A percentile compares a stretch with the other conserved stretches of the same genome.
Evolutionary conservation across 1,284 basidiomycete species (phyloP).

Genomic region (Xerocomus alliaceus): DNA sequence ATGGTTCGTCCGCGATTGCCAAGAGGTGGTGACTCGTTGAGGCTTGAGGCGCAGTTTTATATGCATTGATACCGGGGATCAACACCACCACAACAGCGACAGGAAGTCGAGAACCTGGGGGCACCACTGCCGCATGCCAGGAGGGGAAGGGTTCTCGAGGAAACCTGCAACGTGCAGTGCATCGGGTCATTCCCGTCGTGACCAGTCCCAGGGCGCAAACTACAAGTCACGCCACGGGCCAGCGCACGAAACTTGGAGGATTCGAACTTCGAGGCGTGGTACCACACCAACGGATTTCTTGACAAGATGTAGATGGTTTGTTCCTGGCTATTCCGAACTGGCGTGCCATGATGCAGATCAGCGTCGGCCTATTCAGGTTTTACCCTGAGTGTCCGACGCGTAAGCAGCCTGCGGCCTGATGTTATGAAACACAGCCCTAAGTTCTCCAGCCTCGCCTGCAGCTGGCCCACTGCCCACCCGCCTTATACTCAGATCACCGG

Average conservation of each 20-base stretch:
- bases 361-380: not conserved
- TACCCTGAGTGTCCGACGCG: not conserved
- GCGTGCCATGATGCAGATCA: conserved; percentile 6
- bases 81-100: not conserved
- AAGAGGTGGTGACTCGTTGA: not conserved
- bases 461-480: conserved; percentile 15
- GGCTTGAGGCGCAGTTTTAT: conserved; percentile 9
- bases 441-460: conserved; percentile 1
- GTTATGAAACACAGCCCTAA: conserved; percentile 9
- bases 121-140: conserved; percentile 4
- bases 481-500: conserved; percentile 15
- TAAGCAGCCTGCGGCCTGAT: conserved; percentile 5
- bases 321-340: too few relatives aligned
- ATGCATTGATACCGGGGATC: conserved; percentile 5
- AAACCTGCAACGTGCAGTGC: not conserved
- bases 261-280: too few relatives aligned
- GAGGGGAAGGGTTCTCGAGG: conserved; percentile 10
- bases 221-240: not conserved
- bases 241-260: too few relatives aligned
- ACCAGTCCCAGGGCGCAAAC: not conserved
- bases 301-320: too few relatives aligned
- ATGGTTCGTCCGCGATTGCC: conserved; percentile 4
- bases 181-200: conserved; percentile 10
- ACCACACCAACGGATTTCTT: too few relatives aligned
- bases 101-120: not conserved